Conservation (phyloP, 2,329 filamentous ascomycete genomes). For the Calonectria hongkongensis region DNA sequence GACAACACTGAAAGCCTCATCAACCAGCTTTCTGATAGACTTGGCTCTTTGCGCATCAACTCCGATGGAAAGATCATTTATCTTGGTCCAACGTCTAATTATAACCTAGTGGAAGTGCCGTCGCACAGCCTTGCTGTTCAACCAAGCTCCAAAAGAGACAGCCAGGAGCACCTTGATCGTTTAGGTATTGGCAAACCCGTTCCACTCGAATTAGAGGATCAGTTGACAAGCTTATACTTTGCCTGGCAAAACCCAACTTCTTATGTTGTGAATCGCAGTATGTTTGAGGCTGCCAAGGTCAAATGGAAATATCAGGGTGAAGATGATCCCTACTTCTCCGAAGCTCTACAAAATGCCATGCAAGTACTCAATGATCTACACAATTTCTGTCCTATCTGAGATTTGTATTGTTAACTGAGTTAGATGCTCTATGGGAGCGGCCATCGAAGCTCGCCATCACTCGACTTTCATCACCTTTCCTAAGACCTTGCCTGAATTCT, state of each 20-base stretch:
- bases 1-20: constrained; percentile 51
- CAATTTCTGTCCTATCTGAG: background rate
- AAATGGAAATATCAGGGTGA: constrained; percentile 43
- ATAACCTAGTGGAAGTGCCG: constrained; percentile 52
- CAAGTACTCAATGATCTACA: constrained; percentile 29
- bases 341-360: constrained; percentile 55
- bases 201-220: constrained; percentile 41
- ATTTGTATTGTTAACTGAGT: background rate
- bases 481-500: constrained; percentile 58
- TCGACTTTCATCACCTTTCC: constrained; percentile 60
- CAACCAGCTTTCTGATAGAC: constrained; percentile 53
- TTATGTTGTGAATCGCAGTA: constrained; percentile 50
- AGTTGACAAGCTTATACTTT: constrained; percentile 47
- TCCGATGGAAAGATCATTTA: constrained; percentile 49
- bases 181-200: constrained; percentile 47
- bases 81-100: constrained; percentile 54
- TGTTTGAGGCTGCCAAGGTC: constrained; percentile 44
- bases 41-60: constrained; percentile 51
- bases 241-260: constrained; percentile 48
- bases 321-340: constrained; percentile 54
- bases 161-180: constrained; percentile 51
- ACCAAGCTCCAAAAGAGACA: constrained; percentile 50
- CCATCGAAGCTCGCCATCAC: constrained; percentile 65
- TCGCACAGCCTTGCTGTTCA: constrained; percentile 50
- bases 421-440: constrained; percentile 64